Evolutionary conservation across 257 asterid genomes (phyloP).

Genomic region (Ocimum tenuiflorum): DNA sequence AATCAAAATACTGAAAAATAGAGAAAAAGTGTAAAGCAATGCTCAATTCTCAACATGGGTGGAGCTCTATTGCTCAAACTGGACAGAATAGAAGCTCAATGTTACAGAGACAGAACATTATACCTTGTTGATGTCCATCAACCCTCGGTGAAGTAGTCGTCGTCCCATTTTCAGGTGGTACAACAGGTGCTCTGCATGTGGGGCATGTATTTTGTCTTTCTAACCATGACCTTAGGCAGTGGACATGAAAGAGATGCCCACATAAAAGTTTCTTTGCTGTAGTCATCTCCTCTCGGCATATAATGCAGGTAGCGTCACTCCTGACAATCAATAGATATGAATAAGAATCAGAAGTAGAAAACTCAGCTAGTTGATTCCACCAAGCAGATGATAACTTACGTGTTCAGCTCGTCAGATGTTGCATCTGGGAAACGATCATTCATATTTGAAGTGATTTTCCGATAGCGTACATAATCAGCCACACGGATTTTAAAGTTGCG

Average conservation of each 20-base stretch:
- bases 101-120: neutral
- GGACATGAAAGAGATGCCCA: conserved; percentile 93
- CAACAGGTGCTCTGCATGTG: conserved; percentile 92
- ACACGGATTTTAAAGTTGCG: conserved; percentile 84
- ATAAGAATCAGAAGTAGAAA: conserved; percentile 12
- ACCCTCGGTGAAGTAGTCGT: conserved; percentile 40
- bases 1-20: neutral
- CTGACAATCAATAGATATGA: conserved; percentile 30
- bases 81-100: conserved; percentile 4
- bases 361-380: conserved; percentile 4
- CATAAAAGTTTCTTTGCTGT: conserved; percentile 83
- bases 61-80: neutral
- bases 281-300: conserved; percentile 98
- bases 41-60: neutral
- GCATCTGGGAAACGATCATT: conserved; percentile 94
- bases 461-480: conserved; percentile 87
- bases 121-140: conserved; percentile 63
- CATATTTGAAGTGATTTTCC: conserved; percentile 91
- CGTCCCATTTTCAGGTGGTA: conserved; percentile 69
- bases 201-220: conserved; percentile 95
- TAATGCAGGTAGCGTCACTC: conserved; percentile 83
- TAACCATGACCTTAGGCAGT: conserved; percentile 93
- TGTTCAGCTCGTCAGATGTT: conserved; percentile 76
- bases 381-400: conserved; percentile 38
- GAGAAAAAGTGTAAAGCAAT: neutral